Evolutionary conservation across 495 filamentous ascomycete genomes (phyloP).

Genomic region (Stereocaulon alpinum): DNA sequence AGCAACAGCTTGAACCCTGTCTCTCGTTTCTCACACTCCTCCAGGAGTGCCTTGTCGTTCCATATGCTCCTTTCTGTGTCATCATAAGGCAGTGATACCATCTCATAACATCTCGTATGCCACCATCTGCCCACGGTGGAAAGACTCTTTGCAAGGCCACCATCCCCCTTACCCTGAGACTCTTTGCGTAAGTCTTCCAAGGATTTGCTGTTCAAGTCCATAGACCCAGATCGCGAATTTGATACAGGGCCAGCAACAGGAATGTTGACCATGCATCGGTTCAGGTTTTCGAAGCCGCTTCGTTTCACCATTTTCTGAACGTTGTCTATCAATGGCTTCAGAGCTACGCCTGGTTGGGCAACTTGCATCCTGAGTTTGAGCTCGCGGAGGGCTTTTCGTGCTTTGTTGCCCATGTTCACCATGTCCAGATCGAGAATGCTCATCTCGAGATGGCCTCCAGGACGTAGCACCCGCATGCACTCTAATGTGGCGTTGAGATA

Average conservation of each 20-base stretch:
- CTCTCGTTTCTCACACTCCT: slow-evolving; percentile 75
- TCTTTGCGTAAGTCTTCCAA: slow-evolving; percentile 63
- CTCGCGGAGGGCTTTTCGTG: slow-evolving; percentile 62
- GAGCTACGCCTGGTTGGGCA: slow-evolving; percentile 48
- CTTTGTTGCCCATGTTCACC: slow-evolving; percentile 73
- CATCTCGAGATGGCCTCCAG: slow-evolving; percentile 83
- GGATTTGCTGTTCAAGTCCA: slow-evolving; percentile 44
- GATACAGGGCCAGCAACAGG: slow-evolving; percentile 68
- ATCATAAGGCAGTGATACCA: slow-evolving; percentile 43
- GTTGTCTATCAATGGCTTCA: slow-evolving; percentile 69
- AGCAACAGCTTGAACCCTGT: slow-evolving; percentile 86
- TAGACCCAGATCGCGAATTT: slow-evolving; percentile 26
- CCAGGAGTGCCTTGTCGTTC: slow-evolving; percentile 61
- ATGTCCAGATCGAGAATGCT: slow-evolving; percentile 77
- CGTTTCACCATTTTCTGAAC: slow-evolving; percentile 65
- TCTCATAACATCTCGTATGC: slow-evolving; percentile 89
- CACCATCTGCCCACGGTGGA: slow-evolving; percentile 90
- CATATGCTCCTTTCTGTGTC: slow-evolving; percentile 59
- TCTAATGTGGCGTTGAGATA: slow-evolving; percentile 76
- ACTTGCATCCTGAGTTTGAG: slow-evolving; percentile 68
- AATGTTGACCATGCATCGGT: slow-evolving; percentile 79
- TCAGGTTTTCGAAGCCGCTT: slow-evolving; percentile 74
- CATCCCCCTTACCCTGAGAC: slow-evolving; percentile 51
- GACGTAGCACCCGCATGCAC: slow-evolving; percentile 80
- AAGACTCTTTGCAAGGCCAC: slow-evolving; percentile 83